Evolutionary conservation across 768 basidiomycete genomes (phyloP).

Genomic region (Russula griseocarnosa): DNA sequence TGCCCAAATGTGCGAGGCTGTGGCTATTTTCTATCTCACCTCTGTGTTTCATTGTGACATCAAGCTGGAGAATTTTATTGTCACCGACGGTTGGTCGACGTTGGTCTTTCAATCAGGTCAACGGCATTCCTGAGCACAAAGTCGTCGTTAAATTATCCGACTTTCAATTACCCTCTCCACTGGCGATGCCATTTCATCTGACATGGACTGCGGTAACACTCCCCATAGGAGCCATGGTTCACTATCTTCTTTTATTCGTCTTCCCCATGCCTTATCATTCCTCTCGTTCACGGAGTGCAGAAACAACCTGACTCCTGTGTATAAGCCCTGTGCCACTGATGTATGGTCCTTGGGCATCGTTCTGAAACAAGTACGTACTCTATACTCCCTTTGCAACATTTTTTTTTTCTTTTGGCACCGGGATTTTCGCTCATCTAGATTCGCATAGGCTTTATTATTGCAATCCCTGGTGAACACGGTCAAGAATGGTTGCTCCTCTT

Average conservation of each 20-base stretch:
- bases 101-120: constrained; percentile 47
- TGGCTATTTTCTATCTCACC: constrained; percentile 87
- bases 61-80: constrained; percentile 98
- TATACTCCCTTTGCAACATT: constrained; percentile 8
- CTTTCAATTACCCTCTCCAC: constrained; percentile 96
- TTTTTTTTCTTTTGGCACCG: constrained; percentile 10
- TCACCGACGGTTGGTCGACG: constrained; percentile 91
- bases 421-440: constrained; percentile 20
- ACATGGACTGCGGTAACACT: constrained; percentile 98
- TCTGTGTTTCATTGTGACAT: constrained; percentile 96
- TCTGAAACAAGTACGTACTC: constrained; percentile 81
- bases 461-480: constrained; percentile 96
- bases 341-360: constrained; percentile 99
- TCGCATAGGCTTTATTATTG: constrained; percentile 83
- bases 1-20: constrained; percentile 97
- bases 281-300: constrained; percentile 69
- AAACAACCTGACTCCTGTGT: constrained; percentile 93
- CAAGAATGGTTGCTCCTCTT: constrained; percentile 74
- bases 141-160: constrained; percentile 96
- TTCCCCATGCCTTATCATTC: constrained; percentile 25
- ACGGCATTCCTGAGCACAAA: constrained; percentile 67
- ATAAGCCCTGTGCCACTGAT: constrained; percentile 91
- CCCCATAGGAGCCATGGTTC: constrained; percentile 97
- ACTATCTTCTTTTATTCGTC: constrained; percentile 33
- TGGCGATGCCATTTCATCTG: constrained; percentile 79